phyloP scores from a whole-genome alignment of 1,284 basidiomycete species.

The Cystobasidiaceae sp. region DNA sequence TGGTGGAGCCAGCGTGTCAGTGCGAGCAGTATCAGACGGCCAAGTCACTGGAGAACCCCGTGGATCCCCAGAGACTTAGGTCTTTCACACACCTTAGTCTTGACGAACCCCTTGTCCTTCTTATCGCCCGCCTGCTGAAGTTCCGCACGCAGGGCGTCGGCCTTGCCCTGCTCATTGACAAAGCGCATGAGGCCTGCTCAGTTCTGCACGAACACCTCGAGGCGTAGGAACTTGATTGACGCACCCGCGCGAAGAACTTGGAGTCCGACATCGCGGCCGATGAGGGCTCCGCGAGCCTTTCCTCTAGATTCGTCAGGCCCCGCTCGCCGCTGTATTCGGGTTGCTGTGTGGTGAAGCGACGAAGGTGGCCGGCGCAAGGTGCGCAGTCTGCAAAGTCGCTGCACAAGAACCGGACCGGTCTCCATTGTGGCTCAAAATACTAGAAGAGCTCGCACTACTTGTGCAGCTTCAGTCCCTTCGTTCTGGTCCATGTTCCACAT shows the following conservation, averaged over 20 bases:
- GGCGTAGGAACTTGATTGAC: not conserved
- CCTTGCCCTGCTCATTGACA: conserved; percentile 34
- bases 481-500: too few relatives aligned
- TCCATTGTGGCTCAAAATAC: too few relatives aligned
- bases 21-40: not conserved
- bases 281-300: not conserved
- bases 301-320: not conserved
- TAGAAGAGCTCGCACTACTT: too few relatives aligned
- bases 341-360: not conserved
- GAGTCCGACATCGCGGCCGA: conserved; percentile 27
- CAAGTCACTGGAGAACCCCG: too few relatives aligned
- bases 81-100: conserved; percentile 46
- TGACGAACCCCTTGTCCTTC: conserved; percentile 88
- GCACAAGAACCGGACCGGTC: too few relatives aligned
- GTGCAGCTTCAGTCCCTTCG: too few relatives aligned
- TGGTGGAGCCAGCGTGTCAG: not conserved
- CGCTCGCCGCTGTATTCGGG: not conserved
- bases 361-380: too few relatives aligned
- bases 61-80: not conserved
- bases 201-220: not conserved
- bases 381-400: not conserved
- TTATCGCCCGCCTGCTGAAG: conserved; percentile 63
- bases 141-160: conserved; percentile 51
- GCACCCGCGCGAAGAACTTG: conserved; percentile 32
- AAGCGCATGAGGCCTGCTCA: too few relatives aligned